Percentiles rank a stretch among this genome's conserved stretches.
Conservation (phyloP, 1,284 basidiomycete species). For the Malassezia restricta region DNA sequence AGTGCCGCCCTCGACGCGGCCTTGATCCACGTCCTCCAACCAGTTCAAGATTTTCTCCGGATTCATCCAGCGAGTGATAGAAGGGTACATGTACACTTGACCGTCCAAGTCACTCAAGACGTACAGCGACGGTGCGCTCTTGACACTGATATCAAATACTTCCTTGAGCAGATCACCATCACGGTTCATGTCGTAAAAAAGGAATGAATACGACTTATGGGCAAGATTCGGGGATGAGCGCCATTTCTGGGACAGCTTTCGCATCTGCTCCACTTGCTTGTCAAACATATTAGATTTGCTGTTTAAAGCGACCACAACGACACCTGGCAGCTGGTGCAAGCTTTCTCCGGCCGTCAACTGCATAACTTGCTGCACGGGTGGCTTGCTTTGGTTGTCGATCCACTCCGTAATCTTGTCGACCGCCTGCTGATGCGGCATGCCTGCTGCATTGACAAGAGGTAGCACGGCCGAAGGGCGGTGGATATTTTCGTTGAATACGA, state of each 20-base stretch:
- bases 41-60: neutral
- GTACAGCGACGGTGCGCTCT: neutral
- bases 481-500: conserved; percentile 40
- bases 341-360: conserved; percentile 21
- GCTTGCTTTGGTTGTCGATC: conserved; percentile 24
- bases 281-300: conserved; percentile 22
- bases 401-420: conserved; percentile 18
- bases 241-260: conserved; percentile 23
- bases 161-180: conserved; percentile 23
- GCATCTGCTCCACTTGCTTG: conserved; percentile 22
- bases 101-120: neutral
- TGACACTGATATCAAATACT: neutral
- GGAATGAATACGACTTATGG: conserved; percentile 20
- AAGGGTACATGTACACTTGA: neutral
- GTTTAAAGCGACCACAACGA: conserved; percentile 33
- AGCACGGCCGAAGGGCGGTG: conserved; percentile 19
- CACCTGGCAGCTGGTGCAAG: conserved; percentile 22
- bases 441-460: conserved; percentile 11
- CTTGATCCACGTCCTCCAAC: neutral
- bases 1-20: neutral
- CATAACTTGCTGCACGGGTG: conserved; percentile 28
- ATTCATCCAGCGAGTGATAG: neutral
- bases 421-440: conserved; percentile 8
- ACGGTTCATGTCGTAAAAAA: conserved; percentile 41
- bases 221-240: neutral